Evolutionary conservation across 768 basidiomycete species (phyloP), one percentile per base, ranked within the genome.

Genomic region (Lactarius psammicola): DNA sequence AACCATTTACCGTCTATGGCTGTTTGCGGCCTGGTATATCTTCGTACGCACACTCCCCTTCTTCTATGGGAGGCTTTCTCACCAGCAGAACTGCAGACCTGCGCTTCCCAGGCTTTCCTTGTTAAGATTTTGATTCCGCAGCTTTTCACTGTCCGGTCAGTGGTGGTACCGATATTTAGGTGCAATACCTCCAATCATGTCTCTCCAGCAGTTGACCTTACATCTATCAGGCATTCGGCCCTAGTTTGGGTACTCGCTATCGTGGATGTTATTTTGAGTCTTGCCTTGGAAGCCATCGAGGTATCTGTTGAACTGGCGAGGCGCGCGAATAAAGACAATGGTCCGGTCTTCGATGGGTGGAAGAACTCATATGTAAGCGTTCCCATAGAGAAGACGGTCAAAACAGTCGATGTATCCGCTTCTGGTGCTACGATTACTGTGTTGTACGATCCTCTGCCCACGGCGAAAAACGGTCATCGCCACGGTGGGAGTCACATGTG

Each of bases 1-100:
- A 30, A 53, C 46, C 13, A 53, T 58, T 49, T 62, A 20, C 33
- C 18, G n/a, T 26, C 55, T 62, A 18, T 26, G 56, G 28, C 46
- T 38, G 3, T 18, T 66, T 53, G 36, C 33, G 60, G 65, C 4
- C 18, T 34, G 46, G 49, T 42, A 44, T 42, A 11, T 34, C 15
- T 57, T 57, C 26, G 65, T 51, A 33, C 34, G 60, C 34, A 26
- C 49, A 51, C 23, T 6, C 49, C 30, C 20, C 26, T 34, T 20
- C 20, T 30, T 56, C n/a, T n/a, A n/a, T 17, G 15, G 23, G 18
- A 6, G 44, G n/a, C 18, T 51, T 10, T 26, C 26, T 51, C 49
- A 51, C 49, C 1, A 15, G 13, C 6, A 51, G 49, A 15, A 51
- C 26, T 23, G 15, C 13, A 51, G 49, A 26, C 49, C 26, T 13